phyloP scores from a whole-genome alignment of 352 stramenopile genomes.

The Phytophthora tubulina region DNA sequence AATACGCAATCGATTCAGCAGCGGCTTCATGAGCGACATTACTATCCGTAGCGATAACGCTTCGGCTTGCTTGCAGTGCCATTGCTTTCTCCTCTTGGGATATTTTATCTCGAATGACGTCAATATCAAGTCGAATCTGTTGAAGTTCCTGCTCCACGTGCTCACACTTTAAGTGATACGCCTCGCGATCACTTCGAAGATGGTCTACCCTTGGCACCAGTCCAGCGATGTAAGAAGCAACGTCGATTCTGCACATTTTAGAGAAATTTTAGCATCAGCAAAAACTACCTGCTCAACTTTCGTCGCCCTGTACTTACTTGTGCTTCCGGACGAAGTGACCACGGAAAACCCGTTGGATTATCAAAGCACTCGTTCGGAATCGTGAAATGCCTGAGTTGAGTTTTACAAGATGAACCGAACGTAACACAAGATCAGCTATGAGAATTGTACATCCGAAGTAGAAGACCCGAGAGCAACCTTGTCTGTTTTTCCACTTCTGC shows the following conservation, averaged over 20 bases:
- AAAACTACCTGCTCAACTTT: background rate
- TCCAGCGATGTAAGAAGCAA: constrained; percentile 17
- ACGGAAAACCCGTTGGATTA: constrained; percentile 61
- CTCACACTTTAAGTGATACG: constrained; percentile 39
- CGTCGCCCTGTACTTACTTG: constrained; percentile 10
- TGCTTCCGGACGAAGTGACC: constrained; percentile 49
- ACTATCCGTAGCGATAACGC: constrained; percentile 41
- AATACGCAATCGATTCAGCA: constrained; percentile 41
- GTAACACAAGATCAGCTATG: too few species aligned
- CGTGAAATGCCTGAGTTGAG: constrained; percentile 20
- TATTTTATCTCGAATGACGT: constrained; percentile 21
- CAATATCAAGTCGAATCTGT: constrained; percentile 32
- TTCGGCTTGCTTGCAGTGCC: constrained; percentile 24
- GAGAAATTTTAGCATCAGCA: background rate
- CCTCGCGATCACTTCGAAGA: constrained; percentile 26
- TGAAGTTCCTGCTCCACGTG: constrained; percentile 23
- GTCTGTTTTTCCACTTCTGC: constrained; percentile 39
- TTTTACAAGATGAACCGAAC: too few species aligned
- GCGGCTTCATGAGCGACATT: constrained; percentile 46
- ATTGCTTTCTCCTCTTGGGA: constrained; percentile 24
- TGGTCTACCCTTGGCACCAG: constrained; percentile 35
- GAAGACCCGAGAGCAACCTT: constrained; percentile 24
- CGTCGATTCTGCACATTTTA: constrained; percentile 4
- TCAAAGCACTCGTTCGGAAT: constrained; percentile 45
- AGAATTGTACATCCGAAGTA: too few species aligned